Evolutionary conservation across 495 filamentous ascomycete species (phyloP), one percentile per base, ranked within the genome.

Genomic region (Trichocladium antarcticum): DNA sequence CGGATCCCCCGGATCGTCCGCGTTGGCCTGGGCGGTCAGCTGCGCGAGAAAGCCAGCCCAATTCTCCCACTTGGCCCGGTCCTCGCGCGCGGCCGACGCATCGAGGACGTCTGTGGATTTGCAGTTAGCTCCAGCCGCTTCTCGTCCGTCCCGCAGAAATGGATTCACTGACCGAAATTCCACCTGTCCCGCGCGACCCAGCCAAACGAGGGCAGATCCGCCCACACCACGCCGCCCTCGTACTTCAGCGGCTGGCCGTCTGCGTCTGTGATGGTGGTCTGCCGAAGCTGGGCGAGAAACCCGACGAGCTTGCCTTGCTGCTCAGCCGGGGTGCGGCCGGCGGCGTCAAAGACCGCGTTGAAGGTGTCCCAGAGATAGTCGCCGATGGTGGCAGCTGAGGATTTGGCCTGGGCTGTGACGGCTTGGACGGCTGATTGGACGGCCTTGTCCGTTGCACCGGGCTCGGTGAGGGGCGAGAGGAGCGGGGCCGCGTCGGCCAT

Each of bases 91-190:
- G 9, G 48, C 32, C 1, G 12, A 9, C 32, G 48, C 21, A 14
- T 45, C 34, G 21, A 11, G 0, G 6, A 7, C 2, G 27, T 50
- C 48, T 50, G 11, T 19, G 6, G 29, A 11, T 29, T n/a, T 6
- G 51, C 51, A n/a, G n/a, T n/a, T n/a, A n/a, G n/a, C n/a, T n/a
- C n/a, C n/a, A n/a, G n/a, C n/a, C n/a, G n/a, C n/a, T n/a, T n/a
- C n/a, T n/a, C n/a, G n/a, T n/a, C n/a, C n/a, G n/a, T n/a, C n/a
- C n/a, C n/a, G n/a, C n/a, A n/a, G n/a, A n/a, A n/a, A n/a, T 19
- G 6, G 29, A 11, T 29, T n/a, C 6, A 53, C 51, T 22, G 29
- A 60, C 61, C 50, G 31, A 53, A 56, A 24, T 58, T 58, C 20
- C 31, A 50, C 11, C 5, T 5, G 6, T 58, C 53, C 20, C 56